Conservation (phyloP, 768 basidiomycete genomes). For the Ephemerocybe angulata region DNA sequence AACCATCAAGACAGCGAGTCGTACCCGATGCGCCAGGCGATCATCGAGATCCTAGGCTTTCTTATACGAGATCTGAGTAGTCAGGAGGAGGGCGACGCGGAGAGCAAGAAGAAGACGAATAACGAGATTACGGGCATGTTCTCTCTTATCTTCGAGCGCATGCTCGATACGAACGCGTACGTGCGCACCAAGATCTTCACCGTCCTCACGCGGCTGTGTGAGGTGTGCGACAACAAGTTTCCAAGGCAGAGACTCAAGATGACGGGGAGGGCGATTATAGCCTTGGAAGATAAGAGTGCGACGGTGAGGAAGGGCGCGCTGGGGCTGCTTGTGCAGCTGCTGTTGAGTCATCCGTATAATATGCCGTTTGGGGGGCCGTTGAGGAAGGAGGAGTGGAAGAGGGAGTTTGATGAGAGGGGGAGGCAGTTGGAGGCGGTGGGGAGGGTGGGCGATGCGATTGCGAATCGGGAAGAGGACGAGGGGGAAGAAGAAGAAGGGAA, state of each 20-base stretch:
- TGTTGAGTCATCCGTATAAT: slow-evolving; percentile 88
- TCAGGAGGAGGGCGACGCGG: slow-evolving; percentile 45
- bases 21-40: slow-evolving; percentile 93
- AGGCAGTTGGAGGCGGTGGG: slow-evolving; percentile 72
- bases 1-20: slow-evolving; percentile 95
- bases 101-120: slow-evolving; percentile 45
- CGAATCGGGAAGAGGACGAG: slow-evolving; percentile 24
- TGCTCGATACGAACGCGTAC: slow-evolving; percentile 83
- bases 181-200: slow-evolving; percentile 86
- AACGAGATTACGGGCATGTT: slow-evolving; percentile 81
- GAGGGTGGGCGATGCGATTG: slow-evolving; percentile 61
- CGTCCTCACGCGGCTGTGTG: slow-evolving; percentile 71
- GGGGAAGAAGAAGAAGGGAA: slow-evolving; percentile 12
- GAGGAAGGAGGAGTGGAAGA: slow-evolving; percentile 68
- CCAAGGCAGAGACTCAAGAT: slow-evolving; percentile 80
- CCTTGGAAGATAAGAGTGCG: slow-evolving; percentile 87
- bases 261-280: slow-evolving; percentile 70
- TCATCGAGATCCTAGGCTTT: slow-evolving; percentile 85
- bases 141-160: slow-evolving; percentile 81
- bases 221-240: slow-evolving; percentile 68
- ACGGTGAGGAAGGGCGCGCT: slow-evolving; percentile 85
- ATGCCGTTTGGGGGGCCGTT: slow-evolving; percentile 80
- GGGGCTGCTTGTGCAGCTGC: slow-evolving; percentile 65
- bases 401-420: slow-evolving; percentile 58
- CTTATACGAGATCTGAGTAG: slow-evolving; percentile 79